phyloP scores from a whole-genome alignment of 2,329 filamentous ascomycete species.

The Aspergillus candidus region DNA sequence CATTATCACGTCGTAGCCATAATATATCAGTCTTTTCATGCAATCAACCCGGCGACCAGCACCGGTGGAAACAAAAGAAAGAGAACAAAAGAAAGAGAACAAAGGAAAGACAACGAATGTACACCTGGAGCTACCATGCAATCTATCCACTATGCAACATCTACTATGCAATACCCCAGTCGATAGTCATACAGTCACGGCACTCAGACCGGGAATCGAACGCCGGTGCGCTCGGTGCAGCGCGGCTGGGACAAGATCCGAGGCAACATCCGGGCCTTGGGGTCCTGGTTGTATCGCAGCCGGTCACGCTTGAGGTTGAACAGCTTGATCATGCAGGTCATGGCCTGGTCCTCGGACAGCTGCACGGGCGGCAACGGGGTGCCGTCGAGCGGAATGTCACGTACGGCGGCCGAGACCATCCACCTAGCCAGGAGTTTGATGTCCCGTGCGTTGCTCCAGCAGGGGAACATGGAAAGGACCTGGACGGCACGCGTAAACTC shows the following conservation, averaged over 20 bases:
- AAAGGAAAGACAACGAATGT: too few relatives aligned
- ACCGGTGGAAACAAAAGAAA: too few relatives aligned
- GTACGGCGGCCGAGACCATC: slow-evolving; percentile 15
- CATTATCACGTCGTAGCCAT: too few relatives aligned
- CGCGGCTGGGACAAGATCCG: slow-evolving; percentile 15
- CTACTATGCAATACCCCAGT: too few relatives aligned
- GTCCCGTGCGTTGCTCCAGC: slow-evolving; percentile 17
- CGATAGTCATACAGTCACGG: too few relatives aligned
- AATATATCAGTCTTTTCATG: too few relatives aligned
- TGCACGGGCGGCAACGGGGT: slow-evolving; percentile 3
- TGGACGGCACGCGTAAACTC: slow-evolving; percentile 18
- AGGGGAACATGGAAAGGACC: slow-evolving; percentile 17
- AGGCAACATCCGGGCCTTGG: slow-evolving; percentile 13
- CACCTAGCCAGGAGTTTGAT: slow-evolving; percentile 13
- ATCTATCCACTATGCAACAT: too few relatives aligned
- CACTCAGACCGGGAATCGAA: slow-evolving; percentile 14
- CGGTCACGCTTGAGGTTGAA: slow-evolving; percentile 17
- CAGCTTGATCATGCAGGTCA: slow-evolving; percentile 14
- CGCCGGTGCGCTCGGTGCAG: slow-evolving; percentile 9
- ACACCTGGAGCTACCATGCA: too few relatives aligned
- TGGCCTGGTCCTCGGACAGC: slow-evolving; percentile 15
- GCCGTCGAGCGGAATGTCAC: slow-evolving; percentile 12
- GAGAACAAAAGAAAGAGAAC: too few relatives aligned
- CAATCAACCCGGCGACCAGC: too few relatives aligned
- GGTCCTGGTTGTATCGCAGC: slow-evolving; percentile 15